Conservation (phyloP, 2,329 filamentous ascomycete species). For the Phoma sp. region DNA sequence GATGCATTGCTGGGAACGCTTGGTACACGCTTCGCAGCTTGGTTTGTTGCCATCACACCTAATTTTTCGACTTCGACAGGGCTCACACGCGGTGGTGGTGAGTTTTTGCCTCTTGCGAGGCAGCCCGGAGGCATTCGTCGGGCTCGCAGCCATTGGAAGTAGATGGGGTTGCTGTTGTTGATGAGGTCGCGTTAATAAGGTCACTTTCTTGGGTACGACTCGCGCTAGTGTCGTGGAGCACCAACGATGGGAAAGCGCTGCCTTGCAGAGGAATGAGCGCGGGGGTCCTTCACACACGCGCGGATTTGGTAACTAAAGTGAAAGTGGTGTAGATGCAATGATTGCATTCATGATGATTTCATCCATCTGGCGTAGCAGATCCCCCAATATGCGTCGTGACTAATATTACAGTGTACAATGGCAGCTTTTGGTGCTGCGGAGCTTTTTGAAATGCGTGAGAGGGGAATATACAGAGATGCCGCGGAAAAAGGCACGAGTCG, state of each 20-base stretch:
- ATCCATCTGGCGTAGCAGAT: constrained; percentile 10
- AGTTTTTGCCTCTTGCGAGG: constrained; percentile 11
- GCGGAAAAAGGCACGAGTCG: neutral
- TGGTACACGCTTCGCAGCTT: constrained; percentile 10
- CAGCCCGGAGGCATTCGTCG: neutral
- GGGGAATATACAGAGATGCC: constrained; percentile 18
- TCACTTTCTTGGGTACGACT: neutral
- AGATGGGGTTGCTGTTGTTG: constrained; percentile 2
- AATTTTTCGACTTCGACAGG: constrained; percentile 15
- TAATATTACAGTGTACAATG: constrained; percentile 18
- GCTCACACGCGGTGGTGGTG: constrained; percentile 14
- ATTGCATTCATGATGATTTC: constrained; percentile 9
- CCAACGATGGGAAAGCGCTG: constrained; percentile 1
- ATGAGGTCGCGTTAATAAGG: neutral
- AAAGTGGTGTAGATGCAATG: neutral
- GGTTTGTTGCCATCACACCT: constrained; percentile 17
- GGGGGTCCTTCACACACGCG: neutral
- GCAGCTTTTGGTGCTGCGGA: constrained; percentile 5
- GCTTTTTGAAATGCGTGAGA: constrained; percentile 18
- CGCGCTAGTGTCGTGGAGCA: constrained; percentile 4
- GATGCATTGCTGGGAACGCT: constrained; percentile 12
- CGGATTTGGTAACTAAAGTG: neutral
- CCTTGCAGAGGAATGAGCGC: constrained; percentile 1
- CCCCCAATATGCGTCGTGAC: constrained; percentile 2
- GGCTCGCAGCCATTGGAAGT: neutral